Percentiles rank a stretch among this genome's conserved stretches.
These are phyloP conservation scores for Xylaria sp. DNA, from an alignment of 2,329 filamentous ascomycete genomes.

Conservation along the genomic window DNA sequence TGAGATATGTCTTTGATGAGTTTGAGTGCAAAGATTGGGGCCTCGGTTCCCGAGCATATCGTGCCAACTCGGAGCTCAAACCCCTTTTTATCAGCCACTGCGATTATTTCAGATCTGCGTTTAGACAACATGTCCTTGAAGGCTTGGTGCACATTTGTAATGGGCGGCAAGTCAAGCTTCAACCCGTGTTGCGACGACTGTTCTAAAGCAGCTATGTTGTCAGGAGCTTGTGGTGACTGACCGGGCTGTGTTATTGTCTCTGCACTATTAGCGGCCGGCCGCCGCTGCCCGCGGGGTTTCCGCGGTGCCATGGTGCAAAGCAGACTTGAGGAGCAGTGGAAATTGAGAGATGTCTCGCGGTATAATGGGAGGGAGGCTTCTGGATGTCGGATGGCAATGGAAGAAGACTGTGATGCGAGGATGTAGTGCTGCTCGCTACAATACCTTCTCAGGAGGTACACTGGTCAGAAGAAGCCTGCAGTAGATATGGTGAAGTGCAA, in stretches of 20 bases:
- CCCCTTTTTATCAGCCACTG: conserved; percentile 45
- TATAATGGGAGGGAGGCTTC: not conserved
- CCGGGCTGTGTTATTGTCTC: not conserved
- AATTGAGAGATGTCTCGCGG: not conserved
- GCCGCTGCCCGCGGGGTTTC: not conserved
- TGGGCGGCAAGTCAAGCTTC: conserved; percentile 40
- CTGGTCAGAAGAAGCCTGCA: conserved; percentile 1
- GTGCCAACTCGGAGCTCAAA: conserved; percentile 66
- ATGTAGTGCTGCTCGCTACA: conserved; percentile 6
- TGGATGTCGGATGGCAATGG: not conserved
- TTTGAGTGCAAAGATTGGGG: conserved; percentile 73
- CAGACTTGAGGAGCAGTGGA: not conserved
- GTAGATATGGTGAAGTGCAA: not conserved
- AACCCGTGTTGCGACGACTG: conserved; percentile 29
- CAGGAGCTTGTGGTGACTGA: not conserved
- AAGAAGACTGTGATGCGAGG: not conserved
- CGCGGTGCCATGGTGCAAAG: conserved; percentile 24
- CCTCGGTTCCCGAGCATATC: conserved; percentile 82
- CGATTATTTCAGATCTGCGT: conserved; percentile 31
- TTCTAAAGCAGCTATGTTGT: not conserved
- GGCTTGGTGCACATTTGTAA: conserved; percentile 44
- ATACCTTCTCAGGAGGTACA: not conserved
- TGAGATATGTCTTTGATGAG: conserved; percentile 60
- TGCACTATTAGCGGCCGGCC: not conserved
- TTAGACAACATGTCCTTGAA: conserved; percentile 46